Percentiles rank a stretch among this genome's conserved stretches.
Conservation (phyloP, 2,329 filamentous ascomycete species). For the Chaetomium sp. region DNA sequence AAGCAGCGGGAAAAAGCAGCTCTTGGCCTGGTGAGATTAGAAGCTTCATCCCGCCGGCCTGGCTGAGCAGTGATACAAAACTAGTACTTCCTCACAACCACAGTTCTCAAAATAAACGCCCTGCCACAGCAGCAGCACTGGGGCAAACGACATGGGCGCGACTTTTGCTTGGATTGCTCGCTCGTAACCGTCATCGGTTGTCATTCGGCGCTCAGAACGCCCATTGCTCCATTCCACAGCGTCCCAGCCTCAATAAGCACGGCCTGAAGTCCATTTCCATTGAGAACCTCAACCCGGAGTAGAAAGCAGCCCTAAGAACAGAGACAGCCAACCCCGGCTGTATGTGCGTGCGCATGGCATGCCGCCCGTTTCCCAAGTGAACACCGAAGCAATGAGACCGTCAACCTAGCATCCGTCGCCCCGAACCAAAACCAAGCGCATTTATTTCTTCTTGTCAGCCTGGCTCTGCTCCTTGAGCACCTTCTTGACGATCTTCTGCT, state of each 20-base stretch:
- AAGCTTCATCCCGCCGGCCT: background rate
- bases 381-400: conserved; percentile 57
- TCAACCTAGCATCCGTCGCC: conserved; percentile 39
- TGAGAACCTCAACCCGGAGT: conserved; percentile 51
- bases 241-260: conserved; percentile 25
- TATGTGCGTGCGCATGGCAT: conserved; percentile 47
- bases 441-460: conserved; percentile 70
- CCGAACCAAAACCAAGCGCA: conserved; percentile 37
- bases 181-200: conserved; percentile 19
- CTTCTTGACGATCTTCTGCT: conserved; percentile 99
- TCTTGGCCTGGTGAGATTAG: background rate
- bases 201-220: conserved; percentile 24
- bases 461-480: conserved; percentile 98
- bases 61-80: background rate
- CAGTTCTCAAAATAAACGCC: background rate
- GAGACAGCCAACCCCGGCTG: conserved; percentile 43
- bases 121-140: background rate
- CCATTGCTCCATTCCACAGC: conserved; percentile 21
- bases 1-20: background rate
- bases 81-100: background rate
- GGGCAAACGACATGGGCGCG: conserved; percentile 8
- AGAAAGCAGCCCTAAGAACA: conserved; percentile 49
- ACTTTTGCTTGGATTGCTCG: conserved; percentile 22
- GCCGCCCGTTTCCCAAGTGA: conserved; percentile 51
- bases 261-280: conserved; percentile 45